Evolutionary conservation across 2,329 filamentous ascomycete species (phyloP).

Genomic region (Trichoderma aggressivum): DNA sequence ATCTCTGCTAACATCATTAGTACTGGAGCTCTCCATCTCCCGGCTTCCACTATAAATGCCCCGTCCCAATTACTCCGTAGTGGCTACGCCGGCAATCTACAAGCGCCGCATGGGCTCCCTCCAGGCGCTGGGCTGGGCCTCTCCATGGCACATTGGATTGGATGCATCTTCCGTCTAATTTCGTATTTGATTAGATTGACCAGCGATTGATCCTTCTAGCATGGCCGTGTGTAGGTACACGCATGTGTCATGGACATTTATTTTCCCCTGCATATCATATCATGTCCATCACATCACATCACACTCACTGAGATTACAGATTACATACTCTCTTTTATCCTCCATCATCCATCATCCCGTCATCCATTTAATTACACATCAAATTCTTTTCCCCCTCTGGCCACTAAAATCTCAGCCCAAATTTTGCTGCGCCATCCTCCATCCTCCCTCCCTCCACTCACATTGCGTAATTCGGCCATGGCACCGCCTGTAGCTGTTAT

Average conservation of each 20-base stretch:
- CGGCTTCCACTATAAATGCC: not conserved
- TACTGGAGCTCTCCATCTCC: not conserved
- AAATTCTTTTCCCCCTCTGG: too few relatives aligned
- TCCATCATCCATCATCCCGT: not conserved
- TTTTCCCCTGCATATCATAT: not conserved
- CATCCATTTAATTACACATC: too few relatives aligned
- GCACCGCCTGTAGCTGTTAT: not conserved
- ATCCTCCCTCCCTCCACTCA: not conserved
- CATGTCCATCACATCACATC: not conserved
- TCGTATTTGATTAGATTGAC: not conserved
- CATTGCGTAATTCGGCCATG: constrained; percentile 5
- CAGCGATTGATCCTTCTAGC: not conserved
- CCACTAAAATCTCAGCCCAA: not conserved
- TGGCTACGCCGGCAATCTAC: not conserved
- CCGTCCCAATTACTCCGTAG: not conserved
- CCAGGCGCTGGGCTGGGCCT: not conserved
- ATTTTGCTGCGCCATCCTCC: constrained; percentile 10
- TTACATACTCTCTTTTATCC: not conserved
- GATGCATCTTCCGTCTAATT: too few relatives aligned
- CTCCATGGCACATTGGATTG: too few relatives aligned
- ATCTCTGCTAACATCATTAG: too few relatives aligned
- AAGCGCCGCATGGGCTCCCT: constrained; percentile 3
- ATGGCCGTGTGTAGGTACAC: not conserved
- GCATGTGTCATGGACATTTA: not conserved
- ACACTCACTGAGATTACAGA: not conserved